Base-by-base conservation (phyloP, 1,284 basidiomycete genomes). In the Irpex lacteus region DNA sequence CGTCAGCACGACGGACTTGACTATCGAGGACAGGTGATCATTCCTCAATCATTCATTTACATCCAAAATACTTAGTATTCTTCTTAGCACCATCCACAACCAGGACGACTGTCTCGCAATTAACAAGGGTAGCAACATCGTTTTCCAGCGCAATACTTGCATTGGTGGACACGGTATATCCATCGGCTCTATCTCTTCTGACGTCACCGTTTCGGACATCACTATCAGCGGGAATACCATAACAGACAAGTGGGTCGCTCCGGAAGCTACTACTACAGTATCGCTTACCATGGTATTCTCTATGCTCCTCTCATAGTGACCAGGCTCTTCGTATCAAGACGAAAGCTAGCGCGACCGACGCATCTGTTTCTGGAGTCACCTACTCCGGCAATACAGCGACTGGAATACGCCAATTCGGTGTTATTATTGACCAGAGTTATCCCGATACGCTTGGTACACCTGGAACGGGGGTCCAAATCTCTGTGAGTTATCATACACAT, bases 71-170 rank as follows among this genome's bases (percentile, higher is more conserved):
- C 55, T 13, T 21, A 9, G 8, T 52, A n/a, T 52, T 52, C 21
- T 13, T 21, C 13, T 19, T 52, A 65, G 66, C 40, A 61, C 68
- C n/a, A 68, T 73, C 57, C 69, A 67, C 65, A 75, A 75, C 65
- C 73, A 88, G 77, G 87, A 89, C 64, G 86, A 89, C 69, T 89
- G 87, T 66, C 72, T 89, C 44, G 85, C 87, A 6, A 84, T 88
- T 70, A 87, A 86, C 71, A 73, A 73, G 53, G 87, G 86, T 7
- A 74, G 76, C 40, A 85, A 84, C 71, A 84, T 89, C 65, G 68
- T 80, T 55, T 85, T 88, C 72, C 75, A 78, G 60, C 71, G 81
- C 32, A 86, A 85, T 70, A 79, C 77, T 21, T 89, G 88, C 72
- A 75, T 75, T 1, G 77, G 79, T 11, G 85, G 87, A 3, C 87